Percentiles rank a stretch among this genome's conserved stretches.
Evolutionary conservation across 1,139 yeast species (phyloP).

Genomic region (Candida sojae): DNA sequence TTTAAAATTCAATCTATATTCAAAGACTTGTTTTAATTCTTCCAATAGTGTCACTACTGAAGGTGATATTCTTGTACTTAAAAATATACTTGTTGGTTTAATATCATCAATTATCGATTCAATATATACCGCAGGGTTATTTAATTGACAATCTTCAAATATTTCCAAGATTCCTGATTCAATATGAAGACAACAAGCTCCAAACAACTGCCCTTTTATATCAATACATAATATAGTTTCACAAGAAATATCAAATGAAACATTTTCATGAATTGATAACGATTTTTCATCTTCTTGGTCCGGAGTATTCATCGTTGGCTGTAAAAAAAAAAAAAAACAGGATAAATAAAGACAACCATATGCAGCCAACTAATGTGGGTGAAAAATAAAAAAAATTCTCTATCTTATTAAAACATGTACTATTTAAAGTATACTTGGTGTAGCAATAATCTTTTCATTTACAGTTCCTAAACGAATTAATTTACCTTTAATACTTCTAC

Average conservation of each 20-base stretch:
- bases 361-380: not conserved
- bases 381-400: not conserved
- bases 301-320: not conserved
- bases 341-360: not conserved
- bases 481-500: slow-evolving; percentile 37
- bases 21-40: slow-evolving; percentile 3
- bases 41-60: slow-evolving; percentile 5
- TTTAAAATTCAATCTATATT: slow-evolving; percentile 6
- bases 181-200: slow-evolving; percentile 12
- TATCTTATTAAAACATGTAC: not conserved
- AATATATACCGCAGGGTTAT: slow-evolving; percentile 10
- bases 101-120: slow-evolving; percentile 13
- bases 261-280: not conserved
- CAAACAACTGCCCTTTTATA: slow-evolving; percentile 8
- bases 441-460: slow-evolving; percentile 55
- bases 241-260: slow-evolving; percentile 4
- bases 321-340: not conserved
- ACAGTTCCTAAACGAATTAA: slow-evolving; percentile 65
- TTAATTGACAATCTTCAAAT: slow-evolving; percentile 13
- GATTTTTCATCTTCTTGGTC: not conserved
- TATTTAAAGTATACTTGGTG: slow-evolving; percentile 33
- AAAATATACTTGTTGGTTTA: slow-evolving; percentile 10
- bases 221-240: slow-evolving; percentile 12
- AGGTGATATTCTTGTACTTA: slow-evolving; percentile 11
- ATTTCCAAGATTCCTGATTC: slow-evolving; percentile 5